Evolutionary conservation across 129 eudicot species (phyloP).

Genomic region (Artemisia argyi): DNA sequence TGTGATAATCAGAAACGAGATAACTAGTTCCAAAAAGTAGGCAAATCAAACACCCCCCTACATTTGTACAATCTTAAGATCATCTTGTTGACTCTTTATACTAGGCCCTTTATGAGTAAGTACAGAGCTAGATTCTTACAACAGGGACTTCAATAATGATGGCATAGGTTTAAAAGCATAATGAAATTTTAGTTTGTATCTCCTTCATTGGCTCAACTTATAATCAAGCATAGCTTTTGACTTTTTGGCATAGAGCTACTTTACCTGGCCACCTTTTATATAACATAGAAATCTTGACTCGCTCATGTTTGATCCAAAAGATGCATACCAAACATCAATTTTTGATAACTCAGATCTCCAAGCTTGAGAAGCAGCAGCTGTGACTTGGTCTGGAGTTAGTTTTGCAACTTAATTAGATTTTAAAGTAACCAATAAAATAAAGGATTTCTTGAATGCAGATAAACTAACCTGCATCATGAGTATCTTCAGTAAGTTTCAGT

Average conservation of each 20-base stretch:
- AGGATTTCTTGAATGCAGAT: not conserved
- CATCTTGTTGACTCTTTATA: not conserved
- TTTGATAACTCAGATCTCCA: slow-evolving; percentile 83
- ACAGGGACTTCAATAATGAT: not conserved
- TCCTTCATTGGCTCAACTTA: not conserved
- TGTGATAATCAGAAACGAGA: not conserved
- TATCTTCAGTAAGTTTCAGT: slow-evolving; percentile 51
- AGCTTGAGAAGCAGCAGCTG: slow-evolving; percentile 31
- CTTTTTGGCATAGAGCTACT: slow-evolving; percentile 8
- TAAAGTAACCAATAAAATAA: not conserved
- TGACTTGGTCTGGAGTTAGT: not conserved
- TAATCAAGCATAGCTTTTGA: slow-evolving; percentile 8
- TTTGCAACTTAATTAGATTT: not conserved
- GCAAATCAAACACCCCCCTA: not conserved
- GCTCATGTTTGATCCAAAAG: slow-evolving; percentile 96
- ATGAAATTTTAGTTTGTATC: not conserved
- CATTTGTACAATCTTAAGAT: not conserved
- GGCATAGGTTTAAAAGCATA: slow-evolving; percentile 1
- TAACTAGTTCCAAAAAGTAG: not conserved
- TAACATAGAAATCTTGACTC: slow-evolving; percentile 77
- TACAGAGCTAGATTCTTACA: not conserved
- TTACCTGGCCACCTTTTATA: slow-evolving; percentile 97
- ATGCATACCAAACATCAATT: slow-evolving; percentile 86
- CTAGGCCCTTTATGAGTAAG: not conserved
- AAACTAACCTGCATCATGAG: not conserved